Conservation (phyloP, 257 asterid genomes). For the Leonotis leonurus region DNA sequence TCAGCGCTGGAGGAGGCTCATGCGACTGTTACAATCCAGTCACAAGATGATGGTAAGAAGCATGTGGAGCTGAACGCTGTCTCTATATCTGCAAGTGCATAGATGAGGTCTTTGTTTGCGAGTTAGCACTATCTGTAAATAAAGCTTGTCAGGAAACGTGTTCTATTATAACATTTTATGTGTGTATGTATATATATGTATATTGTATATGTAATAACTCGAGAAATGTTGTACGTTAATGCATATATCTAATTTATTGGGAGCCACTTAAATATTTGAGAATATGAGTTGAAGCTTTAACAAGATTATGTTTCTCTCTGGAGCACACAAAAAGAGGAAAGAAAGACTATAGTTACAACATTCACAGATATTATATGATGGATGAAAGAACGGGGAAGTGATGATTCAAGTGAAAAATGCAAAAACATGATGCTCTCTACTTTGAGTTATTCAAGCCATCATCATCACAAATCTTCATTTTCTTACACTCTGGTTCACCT, state of each 20-base stretch:
- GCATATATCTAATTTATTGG: not conserved
- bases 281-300: no score
- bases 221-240: not conserved
- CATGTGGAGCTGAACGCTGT: slow-evolving; percentile 66
- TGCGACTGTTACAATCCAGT: slow-evolving; percentile 48
- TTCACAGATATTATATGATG: not conserved
- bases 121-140: slow-evolving; percentile 3
- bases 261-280: no score
- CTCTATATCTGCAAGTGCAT: slow-evolving; percentile 62
- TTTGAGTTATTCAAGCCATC: not conserved
- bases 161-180: not conserved
- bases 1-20: slow-evolving; percentile 53
- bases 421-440: not conserved
- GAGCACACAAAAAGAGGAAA: no score
- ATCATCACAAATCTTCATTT: slow-evolving; percentile 21
- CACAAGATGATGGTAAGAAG: slow-evolving; percentile 45
- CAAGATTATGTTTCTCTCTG: no score
- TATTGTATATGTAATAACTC: not conserved
- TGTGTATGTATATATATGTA: no score
- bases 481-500: slow-evolving; percentile 74
- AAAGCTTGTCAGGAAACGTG: not conserved
- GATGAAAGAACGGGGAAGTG: slow-evolving; percentile 6
- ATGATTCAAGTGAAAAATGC: not conserved
- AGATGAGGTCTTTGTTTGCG: slow-evolving; percentile 5
- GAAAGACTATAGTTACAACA: slow-evolving; percentile 1